Conservation (phyloP, 371 early-diverging fungal species). For the Apophysomyces ossiformis region DNA sequence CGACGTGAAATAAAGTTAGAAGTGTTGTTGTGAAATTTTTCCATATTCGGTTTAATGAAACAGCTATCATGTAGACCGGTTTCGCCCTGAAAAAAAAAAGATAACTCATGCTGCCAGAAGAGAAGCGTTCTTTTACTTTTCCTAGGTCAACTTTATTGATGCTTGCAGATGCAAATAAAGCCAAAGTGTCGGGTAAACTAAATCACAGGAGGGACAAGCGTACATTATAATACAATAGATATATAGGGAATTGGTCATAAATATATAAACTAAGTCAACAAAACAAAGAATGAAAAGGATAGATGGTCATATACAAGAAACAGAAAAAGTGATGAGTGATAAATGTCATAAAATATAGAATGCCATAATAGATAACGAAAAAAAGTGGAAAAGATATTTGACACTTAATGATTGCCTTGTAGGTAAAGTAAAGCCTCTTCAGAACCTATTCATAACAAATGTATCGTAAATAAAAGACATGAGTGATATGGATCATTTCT, state of each 20-base stretch:
- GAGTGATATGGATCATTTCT: neutral
- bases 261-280: neutral
- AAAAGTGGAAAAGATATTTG: neutral
- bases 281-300: neutral
- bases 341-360: neutral
- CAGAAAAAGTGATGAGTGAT: neutral
- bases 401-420: neutral
- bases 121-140: neutral
- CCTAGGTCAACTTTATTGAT: neutral
- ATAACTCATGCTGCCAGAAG: neutral
- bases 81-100: neutral
- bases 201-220: neutral
- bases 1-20: too few species aligned
- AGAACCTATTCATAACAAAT: neutral
- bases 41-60: too few species aligned
- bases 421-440: neutral
- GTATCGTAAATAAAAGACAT: neutral
- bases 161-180: neutral
- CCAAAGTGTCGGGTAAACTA: neutral
- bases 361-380: neutral
- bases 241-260: neutral
- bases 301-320: neutral
- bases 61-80: too few species aligned
- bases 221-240: constrained; percentile 6
- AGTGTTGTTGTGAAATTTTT: too few species aligned